Evolutionary conservation across 148 eudicot species (phyloP).

Genomic region (Vaccinium vitisidaea): DNA sequence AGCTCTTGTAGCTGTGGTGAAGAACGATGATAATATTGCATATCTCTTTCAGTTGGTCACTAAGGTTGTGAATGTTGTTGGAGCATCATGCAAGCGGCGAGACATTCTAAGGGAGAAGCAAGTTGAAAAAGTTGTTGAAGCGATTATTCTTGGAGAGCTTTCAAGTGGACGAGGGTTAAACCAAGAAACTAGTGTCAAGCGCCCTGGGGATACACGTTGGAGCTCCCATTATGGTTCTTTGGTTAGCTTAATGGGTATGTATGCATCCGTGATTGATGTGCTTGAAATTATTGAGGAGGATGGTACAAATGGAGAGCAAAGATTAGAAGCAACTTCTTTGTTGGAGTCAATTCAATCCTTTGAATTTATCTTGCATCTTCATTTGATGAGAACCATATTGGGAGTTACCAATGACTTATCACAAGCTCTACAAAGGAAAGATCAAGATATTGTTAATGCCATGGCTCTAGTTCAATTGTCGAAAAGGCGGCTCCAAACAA

Average conservation of each 20-base stretch:
- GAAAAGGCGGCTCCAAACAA: no score
- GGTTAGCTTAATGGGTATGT: slow-evolving; percentile 13
- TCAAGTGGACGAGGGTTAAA: slow-evolving; percentile 16
- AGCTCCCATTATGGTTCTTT: slow-evolving; percentile 23
- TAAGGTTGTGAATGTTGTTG: neutral
- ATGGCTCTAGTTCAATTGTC: no score
- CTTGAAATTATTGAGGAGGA: slow-evolving; percentile 17
- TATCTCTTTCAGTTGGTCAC: neutral
- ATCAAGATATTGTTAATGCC: neutral
- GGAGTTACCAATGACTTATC: neutral
- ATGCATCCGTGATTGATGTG: slow-evolving; percentile 14
- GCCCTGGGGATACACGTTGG: slow-evolving; percentile 25
- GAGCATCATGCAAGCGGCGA: neutral
- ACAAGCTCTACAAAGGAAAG: neutral
- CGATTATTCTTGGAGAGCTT: slow-evolving; percentile 11
- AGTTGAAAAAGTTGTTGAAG: neutral
- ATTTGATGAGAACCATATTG: neutral
- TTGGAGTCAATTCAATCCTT: neutral
- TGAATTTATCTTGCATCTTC: neutral
- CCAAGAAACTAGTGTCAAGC: slow-evolving; percentile 10
- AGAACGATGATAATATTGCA: neutral
- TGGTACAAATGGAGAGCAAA: neutral
- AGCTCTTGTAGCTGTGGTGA: neutral
- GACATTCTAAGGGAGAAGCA: neutral
- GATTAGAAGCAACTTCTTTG: slow-evolving; percentile 6